Conservation (phyloP, 352 stramenopile species). For the Phytophthora agathidicida region DNA sequence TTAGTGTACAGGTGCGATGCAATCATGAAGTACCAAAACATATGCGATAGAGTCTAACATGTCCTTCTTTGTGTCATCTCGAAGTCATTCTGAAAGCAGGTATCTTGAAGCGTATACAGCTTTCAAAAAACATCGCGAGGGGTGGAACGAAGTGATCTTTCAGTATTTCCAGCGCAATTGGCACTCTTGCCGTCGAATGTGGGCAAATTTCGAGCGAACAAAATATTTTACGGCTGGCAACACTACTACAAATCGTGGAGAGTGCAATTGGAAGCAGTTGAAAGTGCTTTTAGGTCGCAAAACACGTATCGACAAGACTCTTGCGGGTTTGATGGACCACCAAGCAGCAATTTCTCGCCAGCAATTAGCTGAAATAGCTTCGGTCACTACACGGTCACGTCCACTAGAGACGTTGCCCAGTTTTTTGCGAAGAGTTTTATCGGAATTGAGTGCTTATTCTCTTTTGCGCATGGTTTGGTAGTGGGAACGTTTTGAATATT, state of each 20-base stretch:
- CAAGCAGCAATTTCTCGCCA: constrained; percentile 9
- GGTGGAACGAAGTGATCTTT: too few relatives aligned
- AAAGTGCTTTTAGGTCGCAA: constrained; percentile 6
- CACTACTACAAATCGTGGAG: constrained; percentile 7
- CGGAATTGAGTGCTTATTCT: too few relatives aligned
- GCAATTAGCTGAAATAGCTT: too few relatives aligned
- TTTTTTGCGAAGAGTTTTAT: too few relatives aligned
- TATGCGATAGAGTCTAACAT: too few relatives aligned
- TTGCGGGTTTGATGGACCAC: background rate
- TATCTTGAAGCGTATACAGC: background rate
- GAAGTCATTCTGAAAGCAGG: too few relatives aligned
- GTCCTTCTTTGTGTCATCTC: too few relatives aligned
- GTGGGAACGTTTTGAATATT: too few relatives aligned
- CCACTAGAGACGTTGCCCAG: background rate
- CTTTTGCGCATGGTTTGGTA: too few relatives aligned
- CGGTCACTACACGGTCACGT: background rate
- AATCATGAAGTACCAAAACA: too few relatives aligned
- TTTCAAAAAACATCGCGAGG: background rate
- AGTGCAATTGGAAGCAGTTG: constrained; percentile 17
- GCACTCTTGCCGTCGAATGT: constrained; percentile 10
- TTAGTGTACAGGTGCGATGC: too few relatives aligned
- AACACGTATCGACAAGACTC: background rate
- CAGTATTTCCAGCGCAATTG: constrained; percentile 5
- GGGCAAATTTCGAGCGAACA: background rate
- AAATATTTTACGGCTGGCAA: constrained; percentile 11